Evolutionary conservation across 2,329 filamentous ascomycete genomes (phyloP).

Genomic region (Orbilia brochopaga): DNA sequence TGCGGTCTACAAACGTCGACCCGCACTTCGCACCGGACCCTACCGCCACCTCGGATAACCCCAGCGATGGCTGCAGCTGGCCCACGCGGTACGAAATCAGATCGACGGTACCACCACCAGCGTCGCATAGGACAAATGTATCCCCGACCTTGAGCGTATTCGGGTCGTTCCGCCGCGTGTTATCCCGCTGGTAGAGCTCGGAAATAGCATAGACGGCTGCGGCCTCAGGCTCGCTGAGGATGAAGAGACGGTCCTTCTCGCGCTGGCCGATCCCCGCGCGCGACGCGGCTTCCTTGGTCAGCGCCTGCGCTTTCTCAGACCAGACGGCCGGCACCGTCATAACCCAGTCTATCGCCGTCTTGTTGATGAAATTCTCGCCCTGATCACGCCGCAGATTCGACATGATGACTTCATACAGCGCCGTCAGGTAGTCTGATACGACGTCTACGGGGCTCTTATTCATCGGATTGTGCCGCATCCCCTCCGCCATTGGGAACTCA

Average conservation of each 20-base stretch:
- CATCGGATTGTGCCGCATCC: slow-evolving; percentile 39
- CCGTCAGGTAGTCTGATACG: slow-evolving; percentile 63
- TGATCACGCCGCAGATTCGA: slow-evolving; percentile 60
- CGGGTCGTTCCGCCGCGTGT: slow-evolving; percentile 28
- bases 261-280: slow-evolving; percentile 66
- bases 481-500: slow-evolving; percentile 41
- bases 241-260: slow-evolving; percentile 49
- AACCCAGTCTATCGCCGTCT: slow-evolving; percentile 63
- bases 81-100: slow-evolving; percentile 98
- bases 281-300: slow-evolving; percentile 60
- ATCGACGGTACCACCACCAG: slow-evolving; percentile 73
- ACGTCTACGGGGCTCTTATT: slow-evolving; percentile 55
- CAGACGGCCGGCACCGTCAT: slow-evolving; percentile 68
- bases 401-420: slow-evolving; percentile 62
- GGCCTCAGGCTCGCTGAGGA: slow-evolving; percentile 56
- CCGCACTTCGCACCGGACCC: slow-evolving; percentile 46
- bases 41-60: slow-evolving; percentile 40
- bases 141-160: slow-evolving; percentile 59
- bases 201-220: slow-evolving; percentile 55
- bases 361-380: slow-evolving; percentile 59
- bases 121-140: slow-evolving; percentile 65
- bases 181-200: slow-evolving; percentile 41
- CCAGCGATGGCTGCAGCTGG: slow-evolving; percentile 40
- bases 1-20: slow-evolving; percentile 41
- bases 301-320: slow-evolving; percentile 64